Percentiles rank a stretch among this genome's conserved stretches.
These are phyloP conservation scores for Tolypocladium paradoxum DNA, from an alignment of 2,329 filamentous ascomycete genomes.

Conservation along the genomic window DNA sequence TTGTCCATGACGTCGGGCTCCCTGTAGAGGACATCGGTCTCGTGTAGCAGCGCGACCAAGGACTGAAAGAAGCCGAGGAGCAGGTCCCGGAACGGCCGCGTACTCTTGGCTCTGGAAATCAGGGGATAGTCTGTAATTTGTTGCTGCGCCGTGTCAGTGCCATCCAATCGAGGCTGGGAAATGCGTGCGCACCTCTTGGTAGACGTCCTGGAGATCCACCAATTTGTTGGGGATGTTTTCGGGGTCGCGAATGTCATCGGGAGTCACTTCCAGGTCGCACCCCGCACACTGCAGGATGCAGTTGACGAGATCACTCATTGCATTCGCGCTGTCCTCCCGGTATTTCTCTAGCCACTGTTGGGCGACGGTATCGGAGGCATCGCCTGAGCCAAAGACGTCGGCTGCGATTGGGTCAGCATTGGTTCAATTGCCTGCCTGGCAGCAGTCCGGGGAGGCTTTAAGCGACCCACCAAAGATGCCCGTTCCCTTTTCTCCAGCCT, in stretches of 20 bases:
- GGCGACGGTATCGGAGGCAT: constrained; percentile 44
- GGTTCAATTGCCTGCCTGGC: not conserved
- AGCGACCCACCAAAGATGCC: constrained; percentile 43
- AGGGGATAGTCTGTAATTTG: constrained; percentile 86
- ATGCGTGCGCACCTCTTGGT: constrained; percentile 54
- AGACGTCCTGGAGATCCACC: constrained; percentile 77
- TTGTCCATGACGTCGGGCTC: constrained; percentile 75
- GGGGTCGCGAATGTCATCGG: constrained; percentile 77
- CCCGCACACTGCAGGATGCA: constrained; percentile 63
- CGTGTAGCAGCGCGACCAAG: constrained; percentile 67
- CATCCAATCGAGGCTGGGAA: not conserved
- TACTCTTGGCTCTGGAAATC: constrained; percentile 68
- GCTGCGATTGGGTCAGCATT: constrained; percentile 29
- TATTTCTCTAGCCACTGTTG: constrained; percentile 51
- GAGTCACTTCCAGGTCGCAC: constrained; percentile 66
- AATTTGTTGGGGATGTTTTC: constrained; percentile 75
- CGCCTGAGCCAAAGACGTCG: constrained; percentile 52
- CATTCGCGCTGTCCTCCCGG: constrained; percentile 38
- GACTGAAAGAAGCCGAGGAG: constrained; percentile 71
- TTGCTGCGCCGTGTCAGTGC: constrained; percentile 35
- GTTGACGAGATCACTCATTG: constrained; percentile 54
- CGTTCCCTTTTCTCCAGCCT: constrained; percentile 38
- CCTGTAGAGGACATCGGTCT: constrained; percentile 71
- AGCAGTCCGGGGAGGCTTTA: constrained; percentile 10
- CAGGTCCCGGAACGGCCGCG: constrained; percentile 64